phyloP scores from a whole-genome alignment of 1,284 basidiomycete genomes.

The Apiotrichum veenhuisii region DNA sequence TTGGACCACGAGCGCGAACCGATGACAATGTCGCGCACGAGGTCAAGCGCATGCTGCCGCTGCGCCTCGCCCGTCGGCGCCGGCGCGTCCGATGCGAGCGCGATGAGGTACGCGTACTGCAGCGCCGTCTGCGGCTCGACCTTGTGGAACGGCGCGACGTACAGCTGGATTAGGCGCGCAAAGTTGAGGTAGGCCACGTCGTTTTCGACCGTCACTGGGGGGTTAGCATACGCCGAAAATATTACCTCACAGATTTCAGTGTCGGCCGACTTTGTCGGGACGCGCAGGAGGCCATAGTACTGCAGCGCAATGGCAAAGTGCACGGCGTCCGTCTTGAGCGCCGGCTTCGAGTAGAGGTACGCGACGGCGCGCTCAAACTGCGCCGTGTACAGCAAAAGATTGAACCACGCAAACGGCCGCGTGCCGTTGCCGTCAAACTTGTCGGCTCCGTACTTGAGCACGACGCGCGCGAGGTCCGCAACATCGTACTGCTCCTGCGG shows the following conservation, averaged over 20 bases:
- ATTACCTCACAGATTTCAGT: slow-evolving; percentile 65
- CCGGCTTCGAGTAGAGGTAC: slow-evolving; percentile 80
- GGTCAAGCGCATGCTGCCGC: slow-evolving; percentile 76
- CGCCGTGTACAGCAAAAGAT: slow-evolving; percentile 83
- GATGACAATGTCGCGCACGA: slow-evolving; percentile 82
- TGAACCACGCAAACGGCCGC: slow-evolving; percentile 70
- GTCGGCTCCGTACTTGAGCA: slow-evolving; percentile 81
- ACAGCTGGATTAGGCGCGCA: slow-evolving; percentile 83
- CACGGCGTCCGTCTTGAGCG: slow-evolving; percentile 88
- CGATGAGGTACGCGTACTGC: slow-evolving; percentile 90
- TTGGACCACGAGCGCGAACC: slow-evolving; percentile 76
- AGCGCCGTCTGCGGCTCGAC: slow-evolving; percentile 89
- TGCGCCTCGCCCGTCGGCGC: slow-evolving; percentile 70
- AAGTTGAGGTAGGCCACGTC: slow-evolving; percentile 61
- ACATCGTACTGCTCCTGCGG: slow-evolving; percentile 61
- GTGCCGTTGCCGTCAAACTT: slow-evolving; percentile 83
- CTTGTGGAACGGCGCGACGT: slow-evolving; percentile 84
- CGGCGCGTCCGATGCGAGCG: slow-evolving; percentile 68
- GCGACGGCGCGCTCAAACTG: slow-evolving; percentile 92
- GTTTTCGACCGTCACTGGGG: slow-evolving; percentile 58
- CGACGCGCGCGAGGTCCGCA: slow-evolving; percentile 70
- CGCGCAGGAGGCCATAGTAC: slow-evolving; percentile 88
- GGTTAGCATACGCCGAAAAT: slow-evolving; percentile 1
- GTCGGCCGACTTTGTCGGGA: slow-evolving; percentile 78
- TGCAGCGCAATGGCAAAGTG: slow-evolving; percentile 88